These are phyloP conservation scores for Monilinia vaccinii-corymbosi DNA, from an alignment of 2,329 filamentous ascomycete genomes.

Conservation along the genomic window DNA sequence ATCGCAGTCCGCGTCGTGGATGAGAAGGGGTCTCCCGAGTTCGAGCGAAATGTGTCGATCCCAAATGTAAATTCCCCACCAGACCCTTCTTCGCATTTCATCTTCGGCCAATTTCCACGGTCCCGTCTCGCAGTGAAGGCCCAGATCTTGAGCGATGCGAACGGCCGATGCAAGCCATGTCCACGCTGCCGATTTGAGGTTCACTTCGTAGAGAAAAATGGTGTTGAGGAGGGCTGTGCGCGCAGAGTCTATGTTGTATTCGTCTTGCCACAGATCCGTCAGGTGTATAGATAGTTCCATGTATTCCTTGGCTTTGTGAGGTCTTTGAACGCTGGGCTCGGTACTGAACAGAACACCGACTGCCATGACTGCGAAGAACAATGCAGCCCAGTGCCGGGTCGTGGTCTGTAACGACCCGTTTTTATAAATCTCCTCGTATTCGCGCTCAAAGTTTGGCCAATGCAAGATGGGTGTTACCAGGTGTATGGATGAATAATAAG, in stretches of 20 bases:
- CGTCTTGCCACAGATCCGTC: slow-evolving; percentile 75
- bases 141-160: slow-evolving; percentile 73
- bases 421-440: slow-evolving; percentile 70
- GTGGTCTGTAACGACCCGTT: slow-evolving; percentile 49
- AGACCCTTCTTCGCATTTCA: slow-evolving; percentile 79
- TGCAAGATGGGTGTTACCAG: slow-evolving; percentile 77
- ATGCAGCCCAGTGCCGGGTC: slow-evolving; percentile 62
- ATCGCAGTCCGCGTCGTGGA: slow-evolving; percentile 84
- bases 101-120: slow-evolving; percentile 67
- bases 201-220: slow-evolving; percentile 76
- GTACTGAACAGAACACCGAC: slow-evolving; percentile 68
- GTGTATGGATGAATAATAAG: slow-evolving; percentile 72
- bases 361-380: slow-evolving; percentile 77
- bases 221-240: slow-evolving; percentile 64
- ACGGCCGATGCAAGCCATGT: slow-evolving; percentile 76
- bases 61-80: slow-evolving; percentile 90
- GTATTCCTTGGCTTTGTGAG: slow-evolving; percentile 52
- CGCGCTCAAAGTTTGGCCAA: slow-evolving; percentile 71
- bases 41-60: slow-evolving; percentile 77
- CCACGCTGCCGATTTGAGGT: slow-evolving; percentile 77
- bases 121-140: slow-evolving; percentile 66
- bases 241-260: slow-evolving; percentile 66
- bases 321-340: slow-evolving; percentile 44
- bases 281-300: slow-evolving; percentile 61
- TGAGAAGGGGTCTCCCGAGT: slow-evolving; percentile 68